Conservation (phyloP, 768 basidiomycete species). For the Amanita inopinata region DNA sequence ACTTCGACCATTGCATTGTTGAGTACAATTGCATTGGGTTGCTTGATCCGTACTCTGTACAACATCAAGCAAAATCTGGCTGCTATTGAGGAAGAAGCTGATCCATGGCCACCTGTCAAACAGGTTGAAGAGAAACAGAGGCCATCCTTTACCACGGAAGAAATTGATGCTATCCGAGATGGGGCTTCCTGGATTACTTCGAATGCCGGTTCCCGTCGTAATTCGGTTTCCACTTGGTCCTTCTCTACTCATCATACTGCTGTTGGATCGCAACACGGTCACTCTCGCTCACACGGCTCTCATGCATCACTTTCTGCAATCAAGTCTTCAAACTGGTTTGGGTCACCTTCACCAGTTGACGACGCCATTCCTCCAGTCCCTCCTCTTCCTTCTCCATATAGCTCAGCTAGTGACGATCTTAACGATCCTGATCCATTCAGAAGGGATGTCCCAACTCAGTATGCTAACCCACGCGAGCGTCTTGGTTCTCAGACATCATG, state of each 20-base stretch:
- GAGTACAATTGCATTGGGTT: constrained; percentile 44
- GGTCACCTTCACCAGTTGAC: constrained; percentile 31
- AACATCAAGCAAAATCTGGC: constrained; percentile 58
- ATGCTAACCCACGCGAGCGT: constrained; percentile 31
- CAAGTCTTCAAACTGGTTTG: constrained; percentile 61
- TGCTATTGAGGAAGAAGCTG: constrained; percentile 36
- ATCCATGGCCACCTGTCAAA: constrained; percentile 53
- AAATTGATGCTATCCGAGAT: constrained; percentile 63
- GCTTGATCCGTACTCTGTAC: constrained; percentile 52
- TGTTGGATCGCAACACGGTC: constrained; percentile 27
- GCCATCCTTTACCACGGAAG: constrained; percentile 61
- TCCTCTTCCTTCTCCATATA: constrained; percentile 54
- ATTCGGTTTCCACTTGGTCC: constrained; percentile 61
- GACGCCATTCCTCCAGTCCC: constrained; percentile 57
- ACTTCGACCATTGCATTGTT: constrained; percentile 39
- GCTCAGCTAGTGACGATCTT: constrained; percentile 24
- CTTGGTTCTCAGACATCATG: constrained; percentile 64
- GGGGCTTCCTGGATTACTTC: constrained; percentile 80
- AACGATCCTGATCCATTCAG: constrained; percentile 57
- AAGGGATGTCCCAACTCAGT: constrained; percentile 34
- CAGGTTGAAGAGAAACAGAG: constrained; percentile 44
- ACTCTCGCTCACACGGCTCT: constrained; percentile 24
- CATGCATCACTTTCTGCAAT: constrained; percentile 36
- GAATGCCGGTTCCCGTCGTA: constrained; percentile 40
- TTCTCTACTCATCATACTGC: constrained; percentile 58